Evolutionary conservation across 1,284 basidiomycete genomes (phyloP).

Genomic region (Porogramme epimiltina): DNA sequence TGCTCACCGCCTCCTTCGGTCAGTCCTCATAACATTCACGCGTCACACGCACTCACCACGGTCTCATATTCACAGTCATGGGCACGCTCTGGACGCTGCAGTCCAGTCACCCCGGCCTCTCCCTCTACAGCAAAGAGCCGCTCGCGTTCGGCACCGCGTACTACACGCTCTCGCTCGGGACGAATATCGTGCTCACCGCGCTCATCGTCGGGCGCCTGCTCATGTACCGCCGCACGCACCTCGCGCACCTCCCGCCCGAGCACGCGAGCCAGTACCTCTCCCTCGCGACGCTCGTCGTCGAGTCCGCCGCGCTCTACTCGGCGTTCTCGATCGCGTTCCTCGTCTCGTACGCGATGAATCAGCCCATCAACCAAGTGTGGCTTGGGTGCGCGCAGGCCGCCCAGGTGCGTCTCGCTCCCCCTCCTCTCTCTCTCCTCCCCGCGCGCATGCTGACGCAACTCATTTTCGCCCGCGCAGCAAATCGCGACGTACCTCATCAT

Average conservation of each 20-base stretch:
- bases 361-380: conserved; percentile 25
- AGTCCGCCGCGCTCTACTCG: conserved; percentile 46
- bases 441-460: background rate
- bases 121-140: conserved; percentile 41
- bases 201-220: conserved; percentile 43
- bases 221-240: conserved; percentile 36
- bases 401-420: conserved; percentile 7
- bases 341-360: conserved; percentile 42
- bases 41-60: background rate
- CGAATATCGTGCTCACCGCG: conserved; percentile 46
- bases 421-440: background rate
- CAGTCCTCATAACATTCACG: conserved; percentile 3
- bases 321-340: conserved; percentile 44
- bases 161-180: conserved; percentile 44
- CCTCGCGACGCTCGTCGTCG: conserved; percentile 42
- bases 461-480: conserved; percentile 31
- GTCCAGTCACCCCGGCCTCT: conserved; percentile 41
- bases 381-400: conserved; percentile 17
- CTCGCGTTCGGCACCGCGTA: conserved; percentile 40
- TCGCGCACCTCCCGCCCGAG: conserved; percentile 33
- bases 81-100: conserved; percentile 46
- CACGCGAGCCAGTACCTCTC: conserved; percentile 42
- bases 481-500: conserved; percentile 44
- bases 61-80: conserved; percentile 33
- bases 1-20: conserved; percentile 42